A percentile compares a stretch with the other conserved stretches of the same genome.
phyloP scores from a whole-genome alignment of 2,329 filamentous ascomycete genomes.

The Colletotrichum spaethianum region DNA sequence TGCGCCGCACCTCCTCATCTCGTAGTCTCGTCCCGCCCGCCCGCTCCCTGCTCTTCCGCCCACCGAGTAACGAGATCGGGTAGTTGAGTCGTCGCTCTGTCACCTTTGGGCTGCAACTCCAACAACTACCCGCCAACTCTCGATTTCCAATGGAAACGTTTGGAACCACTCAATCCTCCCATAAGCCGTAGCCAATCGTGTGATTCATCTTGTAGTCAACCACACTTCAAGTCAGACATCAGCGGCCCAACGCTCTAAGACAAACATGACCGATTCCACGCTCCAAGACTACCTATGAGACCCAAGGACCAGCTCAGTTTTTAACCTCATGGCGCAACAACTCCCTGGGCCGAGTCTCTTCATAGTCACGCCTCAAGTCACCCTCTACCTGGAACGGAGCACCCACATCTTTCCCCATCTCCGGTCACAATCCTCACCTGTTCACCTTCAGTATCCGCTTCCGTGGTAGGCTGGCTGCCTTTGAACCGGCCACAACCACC shows the following conservation, averaged over 20 bases:
- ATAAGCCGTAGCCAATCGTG: conserved; percentile 18
- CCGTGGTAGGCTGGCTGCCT: conserved; percentile 12
- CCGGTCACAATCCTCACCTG: conserved; percentile 5
- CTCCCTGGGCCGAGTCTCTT: not conserved
- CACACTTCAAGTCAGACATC: conserved; percentile 32
- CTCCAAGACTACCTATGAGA: not conserved
- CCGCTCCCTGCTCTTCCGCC: conserved; percentile 35
- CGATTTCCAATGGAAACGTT: conserved; percentile 5
- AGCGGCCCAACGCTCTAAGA: conserved; percentile 22
- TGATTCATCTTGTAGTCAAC: conserved; percentile 25
- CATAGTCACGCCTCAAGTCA: not conserved
- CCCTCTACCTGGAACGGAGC: not conserved
- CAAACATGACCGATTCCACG: not conserved
- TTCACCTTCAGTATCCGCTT: conserved; percentile 19
- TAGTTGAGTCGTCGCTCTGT: conserved; percentile 26
- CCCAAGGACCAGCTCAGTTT: not conserved
- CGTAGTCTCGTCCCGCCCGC: conserved; percentile 29
- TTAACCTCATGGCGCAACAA: not conserved
- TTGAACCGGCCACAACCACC: conserved; percentile 25
- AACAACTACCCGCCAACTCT: conserved; percentile 2
- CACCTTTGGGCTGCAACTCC: conserved; percentile 21
- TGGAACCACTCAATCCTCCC: not conserved
- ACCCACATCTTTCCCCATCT: conserved; percentile 4
- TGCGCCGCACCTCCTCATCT: conserved; percentile 22
- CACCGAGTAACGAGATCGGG: conserved; percentile 34